Percentiles rank a stretch among this genome's conserved stretches.
Conservation (phyloP, 192 early-diverging fungal genomes). For the Coemansia sp. region DNA sequence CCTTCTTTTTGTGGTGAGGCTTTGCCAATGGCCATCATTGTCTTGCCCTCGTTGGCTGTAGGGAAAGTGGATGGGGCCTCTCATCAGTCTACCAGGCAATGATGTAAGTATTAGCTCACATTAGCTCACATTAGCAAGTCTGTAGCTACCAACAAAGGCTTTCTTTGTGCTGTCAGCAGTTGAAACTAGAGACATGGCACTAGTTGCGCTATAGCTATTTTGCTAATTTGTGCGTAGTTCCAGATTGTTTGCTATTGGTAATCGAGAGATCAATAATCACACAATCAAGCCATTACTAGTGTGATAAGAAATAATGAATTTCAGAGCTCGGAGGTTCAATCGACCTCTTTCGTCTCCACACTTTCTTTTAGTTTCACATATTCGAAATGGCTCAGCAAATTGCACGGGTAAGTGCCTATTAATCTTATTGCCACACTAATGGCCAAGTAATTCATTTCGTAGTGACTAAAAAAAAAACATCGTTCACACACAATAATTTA, state of each 20-base stretch:
- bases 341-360: not conserved
- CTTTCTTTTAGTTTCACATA: not conserved
- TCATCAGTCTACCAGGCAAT: too few relatives aligned
- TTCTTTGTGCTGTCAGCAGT: too few relatives aligned
- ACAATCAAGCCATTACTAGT: not conserved
- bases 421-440: not conserved
- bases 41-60: too few relatives aligned
- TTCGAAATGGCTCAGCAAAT: slow-evolving; percentile 1
- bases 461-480: not conserved
- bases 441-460: not conserved
- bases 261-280: not conserved
- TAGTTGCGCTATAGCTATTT: too few relatives aligned
- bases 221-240: not conserved
- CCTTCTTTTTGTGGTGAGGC: too few relatives aligned
- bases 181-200: not conserved
- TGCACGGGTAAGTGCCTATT: not conserved
- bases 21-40: too few relatives aligned
- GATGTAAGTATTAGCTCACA: too few relatives aligned
- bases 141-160: too few relatives aligned
- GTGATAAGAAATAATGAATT: not conserved
- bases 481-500: not conserved
- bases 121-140: too few relatives aligned
- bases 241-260: not conserved
- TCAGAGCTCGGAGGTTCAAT: not conserved
- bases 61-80: too few relatives aligned